Base-by-base conservation (phyloP, 805 yeast genomes). In the Candida schatavii region DNA sequence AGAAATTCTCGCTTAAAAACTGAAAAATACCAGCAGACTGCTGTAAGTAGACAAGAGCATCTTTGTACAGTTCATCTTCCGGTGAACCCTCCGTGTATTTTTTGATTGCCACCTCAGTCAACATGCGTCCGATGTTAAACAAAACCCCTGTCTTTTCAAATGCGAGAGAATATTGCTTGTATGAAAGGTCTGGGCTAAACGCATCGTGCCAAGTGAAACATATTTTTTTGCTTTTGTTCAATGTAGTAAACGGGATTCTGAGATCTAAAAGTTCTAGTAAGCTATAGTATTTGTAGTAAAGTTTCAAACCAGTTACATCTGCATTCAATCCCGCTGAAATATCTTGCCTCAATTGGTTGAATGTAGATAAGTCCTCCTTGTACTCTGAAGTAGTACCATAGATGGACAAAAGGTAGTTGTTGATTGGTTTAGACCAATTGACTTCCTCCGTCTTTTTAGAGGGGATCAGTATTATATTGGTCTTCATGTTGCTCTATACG, bases 61-160 rank as follows among this genome's bases (percentile, higher is more conserved):
- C 59, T 51, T 86, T 89, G 54, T 74, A 66, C 42, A 80, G 72
- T 2, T 66, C 61, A 3, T 65, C 72, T 3, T 61, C 67, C 18
- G 51, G 55, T 11, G 65, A 45, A 3, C 57, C 56, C 25, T 62
- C 64, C 5, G 48, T 44, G 42, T 68, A 67, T 38, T 57, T 59
- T n/a, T 40, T 14, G 1, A 44, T 41, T 0, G 82, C 83, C 28
- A 76, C 64, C 42, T 74, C 68, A 2, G 85, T 75, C 44, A 83
- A 63, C 2, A 81, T 53, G 0, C 87, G 74, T 1, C 81, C 97
- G 40, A 90, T 63, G 55, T 90, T 90, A 72, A 83, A 91, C 40
- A 93, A 69, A 2, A 84, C 67, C 20, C 85, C 78, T 0, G 97
- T 96, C 64, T 91, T 91, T 55, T 91, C 99, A 56, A 87, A 89